These are phyloP conservation scores for Carex cristatella DNA, from an alignment of 176 grass and related monocot genomes.

Conservation along the genomic window DNA sequence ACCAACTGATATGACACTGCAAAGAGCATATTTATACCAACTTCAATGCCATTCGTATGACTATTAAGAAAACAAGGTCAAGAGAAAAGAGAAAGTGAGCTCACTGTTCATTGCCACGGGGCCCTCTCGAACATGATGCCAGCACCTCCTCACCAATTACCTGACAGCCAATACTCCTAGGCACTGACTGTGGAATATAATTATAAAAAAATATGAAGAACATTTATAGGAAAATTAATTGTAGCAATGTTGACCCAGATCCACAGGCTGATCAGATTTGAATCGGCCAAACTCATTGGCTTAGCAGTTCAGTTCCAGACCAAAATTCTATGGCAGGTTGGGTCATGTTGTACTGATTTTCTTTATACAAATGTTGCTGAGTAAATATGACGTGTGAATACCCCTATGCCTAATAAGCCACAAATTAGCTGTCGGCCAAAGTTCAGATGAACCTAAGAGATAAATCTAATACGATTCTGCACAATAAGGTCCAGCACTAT, in stretches of 20 bases:
- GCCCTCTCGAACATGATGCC: conserved; percentile 62
- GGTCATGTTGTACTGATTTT: not conserved
- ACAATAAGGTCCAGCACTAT: not conserved
- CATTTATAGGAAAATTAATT: not conserved
- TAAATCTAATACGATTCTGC: not conserved
- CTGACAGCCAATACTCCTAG: conserved; percentile 56
- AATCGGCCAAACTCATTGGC: not conserved
- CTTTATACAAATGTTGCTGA: not conserved
- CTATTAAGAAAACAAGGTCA: not conserved
- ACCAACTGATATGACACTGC: not conserved
- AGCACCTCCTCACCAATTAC: conserved; percentile 70
- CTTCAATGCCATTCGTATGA: not conserved
- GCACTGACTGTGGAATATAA: conserved; percentile 43
- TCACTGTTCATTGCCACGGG: conserved; percentile 83
- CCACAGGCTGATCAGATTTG: not conserved
- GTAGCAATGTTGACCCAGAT: not conserved
- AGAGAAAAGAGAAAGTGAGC: conserved; percentile 15
- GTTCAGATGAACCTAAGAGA: not conserved
- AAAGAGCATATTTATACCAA: not conserved
- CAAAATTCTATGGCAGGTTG: not conserved
- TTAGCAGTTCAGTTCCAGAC: not conserved
- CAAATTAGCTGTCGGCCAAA: not conserved
- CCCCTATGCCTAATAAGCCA: not conserved
- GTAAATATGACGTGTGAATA: not conserved
- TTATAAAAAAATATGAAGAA: conserved; percentile 20